These are phyloP conservation scores for Coemansia sp. DNA, from an alignment of 192 early-diverging fungal species.

Conservation along the genomic window DNA sequence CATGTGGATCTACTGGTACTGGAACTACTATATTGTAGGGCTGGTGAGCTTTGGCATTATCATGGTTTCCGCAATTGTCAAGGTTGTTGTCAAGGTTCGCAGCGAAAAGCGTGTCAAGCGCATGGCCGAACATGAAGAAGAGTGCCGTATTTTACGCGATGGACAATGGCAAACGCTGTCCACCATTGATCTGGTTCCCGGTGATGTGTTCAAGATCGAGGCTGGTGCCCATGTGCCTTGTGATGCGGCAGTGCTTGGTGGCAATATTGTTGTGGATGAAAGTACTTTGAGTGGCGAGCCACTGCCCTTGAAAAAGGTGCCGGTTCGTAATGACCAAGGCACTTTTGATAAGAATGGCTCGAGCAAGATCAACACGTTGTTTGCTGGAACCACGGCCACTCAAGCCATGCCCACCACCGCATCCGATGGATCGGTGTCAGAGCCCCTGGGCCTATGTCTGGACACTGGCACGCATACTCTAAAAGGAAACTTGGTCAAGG, in stretches of 20 bases:
- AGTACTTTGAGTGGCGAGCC: constrained; percentile 76
- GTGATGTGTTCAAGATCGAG: constrained; percentile 59
- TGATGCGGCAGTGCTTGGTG: constrained; percentile 66
- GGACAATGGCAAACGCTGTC: constrained; percentile 59
- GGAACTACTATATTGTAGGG: constrained; percentile 64
- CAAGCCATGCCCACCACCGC: constrained; percentile 49
- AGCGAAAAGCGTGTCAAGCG: constrained; percentile 59
- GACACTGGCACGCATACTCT: constrained; percentile 65
- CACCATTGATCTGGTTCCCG: constrained; percentile 63
- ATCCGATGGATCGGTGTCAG: constrained; percentile 25
- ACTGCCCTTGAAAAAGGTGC: constrained; percentile 73
- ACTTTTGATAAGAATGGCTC: constrained; percentile 51
- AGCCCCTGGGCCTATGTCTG: constrained; percentile 54
- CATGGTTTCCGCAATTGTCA: constrained; percentile 58
- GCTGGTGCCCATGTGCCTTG: constrained; percentile 58
- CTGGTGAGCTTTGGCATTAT: constrained; percentile 60
- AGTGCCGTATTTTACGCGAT: constrained; percentile 53
- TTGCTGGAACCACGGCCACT: constrained; percentile 67
- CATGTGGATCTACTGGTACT: constrained; percentile 69
- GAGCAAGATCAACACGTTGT: constrained; percentile 63
- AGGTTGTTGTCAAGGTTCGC: constrained; percentile 54
- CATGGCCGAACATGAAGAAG: constrained; percentile 57
- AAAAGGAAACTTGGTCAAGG: constrained; percentile 70
- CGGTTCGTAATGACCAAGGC: constrained; percentile 58
- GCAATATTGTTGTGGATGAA: constrained; percentile 74